Percentiles rank a stretch among this genome's conserved stretches.
phyloP scores from a whole-genome alignment of 2,329 filamentous ascomycete genomes.

The Venturiaceae sp. region DNA sequence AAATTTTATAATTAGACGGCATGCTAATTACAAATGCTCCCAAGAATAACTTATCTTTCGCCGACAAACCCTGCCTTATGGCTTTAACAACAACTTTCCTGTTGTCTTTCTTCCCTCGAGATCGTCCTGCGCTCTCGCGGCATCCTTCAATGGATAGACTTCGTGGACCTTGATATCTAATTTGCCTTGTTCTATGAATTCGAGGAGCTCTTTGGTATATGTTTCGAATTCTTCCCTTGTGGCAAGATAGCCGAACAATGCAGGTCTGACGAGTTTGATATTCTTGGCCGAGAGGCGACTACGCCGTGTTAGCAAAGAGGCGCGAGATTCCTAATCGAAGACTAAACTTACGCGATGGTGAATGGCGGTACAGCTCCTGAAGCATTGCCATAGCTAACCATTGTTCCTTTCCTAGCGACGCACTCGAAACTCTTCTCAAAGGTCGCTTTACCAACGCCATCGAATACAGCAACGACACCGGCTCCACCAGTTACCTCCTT shows the following conservation, averaged over 20 bases:
- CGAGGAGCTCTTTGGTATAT: slow-evolving; percentile 65
- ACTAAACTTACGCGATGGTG: slow-evolving; percentile 42
- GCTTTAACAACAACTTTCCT: slow-evolving; percentile 68
- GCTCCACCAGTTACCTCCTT: slow-evolving; percentile 62
- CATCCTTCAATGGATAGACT: slow-evolving; percentile 65
- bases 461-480: slow-evolving; percentile 71
- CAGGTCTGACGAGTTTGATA: slow-evolving; percentile 64
- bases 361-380: slow-evolving; percentile 68
- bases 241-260: slow-evolving; percentile 59
- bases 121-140: slow-evolving; percentile 64
- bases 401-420: slow-evolving; percentile 64
- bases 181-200: slow-evolving; percentile 58
- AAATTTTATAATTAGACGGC: background rate
- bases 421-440: slow-evolving; percentile 70
- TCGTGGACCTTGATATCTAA: slow-evolving; percentile 67
- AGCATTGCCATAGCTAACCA: slow-evolving; percentile 76
- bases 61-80: no score
- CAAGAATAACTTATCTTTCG: no score
- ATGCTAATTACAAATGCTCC: no score
- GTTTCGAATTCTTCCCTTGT: slow-evolving; percentile 61
- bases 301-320: no score
- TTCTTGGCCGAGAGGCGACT: slow-evolving; percentile 62
- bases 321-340: no score
- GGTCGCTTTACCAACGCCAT: slow-evolving; percentile 76
- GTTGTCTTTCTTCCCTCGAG: slow-evolving; percentile 74